A percentile compares a stretch with the other conserved stretches of the same genome.
Evolutionary conservation across 208 protist genomes (phyloP).

Genomic region (Polymyxa betae): DNA sequence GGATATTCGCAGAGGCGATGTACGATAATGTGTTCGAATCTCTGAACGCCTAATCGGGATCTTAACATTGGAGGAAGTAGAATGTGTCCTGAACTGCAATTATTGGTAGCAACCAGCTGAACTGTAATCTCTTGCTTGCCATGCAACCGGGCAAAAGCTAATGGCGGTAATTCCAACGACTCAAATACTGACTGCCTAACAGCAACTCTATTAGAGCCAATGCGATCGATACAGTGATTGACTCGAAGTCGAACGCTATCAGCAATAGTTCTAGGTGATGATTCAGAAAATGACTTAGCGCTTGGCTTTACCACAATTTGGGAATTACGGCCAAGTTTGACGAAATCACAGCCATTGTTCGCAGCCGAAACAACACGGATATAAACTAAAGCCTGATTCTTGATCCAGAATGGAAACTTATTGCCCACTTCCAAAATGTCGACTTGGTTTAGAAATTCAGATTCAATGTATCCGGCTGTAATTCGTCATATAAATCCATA

Average conservation of each 20-base stretch:
- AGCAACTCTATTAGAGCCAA: neutral
- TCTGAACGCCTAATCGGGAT: neutral
- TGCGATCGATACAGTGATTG: neutral
- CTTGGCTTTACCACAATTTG: neutral
- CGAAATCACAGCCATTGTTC: neutral
- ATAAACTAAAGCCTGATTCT: neutral
- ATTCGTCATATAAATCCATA: no score
- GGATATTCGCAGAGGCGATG: neutral
- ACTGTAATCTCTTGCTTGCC: neutral
- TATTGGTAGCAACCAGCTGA: neutral
- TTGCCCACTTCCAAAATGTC: neutral
- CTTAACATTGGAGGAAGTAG: neutral
- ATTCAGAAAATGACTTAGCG: neutral
- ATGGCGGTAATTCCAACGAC: neutral
- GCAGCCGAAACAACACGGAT: slow-evolving; percentile 34
- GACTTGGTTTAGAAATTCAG: neutral
- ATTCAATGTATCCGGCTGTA: neutral
- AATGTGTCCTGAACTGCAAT: neutral
- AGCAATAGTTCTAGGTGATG: neutral
- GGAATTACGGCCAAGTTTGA: neutral
- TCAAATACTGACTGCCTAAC: neutral
- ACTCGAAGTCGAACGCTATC: neutral
- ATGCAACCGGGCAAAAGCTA: neutral
- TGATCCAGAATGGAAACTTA: neutral
- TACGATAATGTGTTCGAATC: neutral